These are phyloP conservation scores for Leccinum barrowsii DNA, from an alignment of 768 basidiomycete species.

Conservation along the genomic window DNA sequence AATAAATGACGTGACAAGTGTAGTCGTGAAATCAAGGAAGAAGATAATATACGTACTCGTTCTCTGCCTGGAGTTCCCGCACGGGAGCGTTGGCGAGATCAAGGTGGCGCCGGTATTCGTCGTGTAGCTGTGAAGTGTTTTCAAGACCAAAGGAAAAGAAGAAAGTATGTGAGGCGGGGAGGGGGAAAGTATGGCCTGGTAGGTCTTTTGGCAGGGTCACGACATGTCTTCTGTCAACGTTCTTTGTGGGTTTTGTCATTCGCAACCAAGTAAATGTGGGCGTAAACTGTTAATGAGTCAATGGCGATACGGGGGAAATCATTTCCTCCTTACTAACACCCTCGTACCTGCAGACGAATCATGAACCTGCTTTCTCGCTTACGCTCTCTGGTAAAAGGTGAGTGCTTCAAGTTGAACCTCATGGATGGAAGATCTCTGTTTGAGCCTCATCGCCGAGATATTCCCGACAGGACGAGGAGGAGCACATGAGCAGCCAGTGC, in stretches of 20 bases:
- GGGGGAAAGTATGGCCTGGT: too few relatives aligned
- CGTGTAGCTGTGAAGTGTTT: constrained; percentile 14
- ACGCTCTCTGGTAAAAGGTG: neutral
- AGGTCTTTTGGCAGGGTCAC: too few relatives aligned
- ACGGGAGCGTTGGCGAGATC: constrained; percentile 26
- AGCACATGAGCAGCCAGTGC: too few relatives aligned
- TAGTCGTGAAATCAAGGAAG: neutral
- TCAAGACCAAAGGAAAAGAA: too few relatives aligned
- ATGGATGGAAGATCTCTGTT: neutral
- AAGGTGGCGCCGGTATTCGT: constrained; percentile 26
- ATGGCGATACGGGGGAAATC: too few relatives aligned
- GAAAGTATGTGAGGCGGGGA: too few relatives aligned
- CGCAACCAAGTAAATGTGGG: too few relatives aligned
- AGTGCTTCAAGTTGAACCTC: neutral
- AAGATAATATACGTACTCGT: constrained; percentile 21
- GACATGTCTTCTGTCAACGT: too few relatives aligned
- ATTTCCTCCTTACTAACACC: neutral
- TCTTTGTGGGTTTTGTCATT: too few relatives aligned
- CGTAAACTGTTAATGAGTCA: too few relatives aligned
- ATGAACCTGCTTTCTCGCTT: neutral
- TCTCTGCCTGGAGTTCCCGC: constrained; percentile 32
- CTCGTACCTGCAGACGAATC: neutral
- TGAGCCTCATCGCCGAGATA: neutral
- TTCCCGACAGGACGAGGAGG: neutral
- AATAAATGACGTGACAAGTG: neutral